Base-by-base conservation (phyloP, 2,329 filamentous ascomycete genomes). In the Penicillium expansum region DNA sequence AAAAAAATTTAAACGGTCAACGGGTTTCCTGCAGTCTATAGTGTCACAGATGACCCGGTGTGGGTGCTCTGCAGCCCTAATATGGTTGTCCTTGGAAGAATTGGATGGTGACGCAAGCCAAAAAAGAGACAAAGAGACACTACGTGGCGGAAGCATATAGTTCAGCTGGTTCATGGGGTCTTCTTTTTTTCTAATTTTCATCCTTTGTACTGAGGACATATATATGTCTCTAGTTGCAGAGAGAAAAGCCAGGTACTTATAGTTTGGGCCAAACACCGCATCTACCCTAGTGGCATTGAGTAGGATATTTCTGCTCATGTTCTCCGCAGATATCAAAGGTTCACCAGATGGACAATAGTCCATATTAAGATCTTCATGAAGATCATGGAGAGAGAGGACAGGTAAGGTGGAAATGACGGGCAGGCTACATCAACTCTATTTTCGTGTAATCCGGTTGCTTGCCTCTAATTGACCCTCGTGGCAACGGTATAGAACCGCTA, bases 361-460 rank as follows among this genome's bases (percentile, higher is more conserved):
- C 32, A 44, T 18, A 43, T 56, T 29, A 7, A 53, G 22, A 48
- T 53, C 41, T 24, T 27, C 9, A 49, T 7, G 4, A 38, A 32
- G 20, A 45, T 9, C 20, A 52, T 49, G 18, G 48, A 42, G 16
- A 47, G 16, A 43, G 29, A 58, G 45, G 37, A 35, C 35, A 44
- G 38, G 29, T 32, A 55, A 30, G 30, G 47, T 59, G 30, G 41
- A 55, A 48, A 65, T 60, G 48, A 55, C 58, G 57, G 49, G 54
- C 56, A 64, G 62, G 49, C 39, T 57, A 63, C 61, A 59, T 61
- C 54, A 65, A 64, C 61, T 64, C 54, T 64, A 66, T 65, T 58
- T 38, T 57, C 27, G 61, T 66, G 61, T 62, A 65, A 65, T 58
- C 24, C 24, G 22, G 22, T 18, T 35, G 14, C 48, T 60, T 41